Evolutionary conservation across 1,139 yeast species (phyloP).

Genomic region (Lodderomyces elongisporus): DNA sequence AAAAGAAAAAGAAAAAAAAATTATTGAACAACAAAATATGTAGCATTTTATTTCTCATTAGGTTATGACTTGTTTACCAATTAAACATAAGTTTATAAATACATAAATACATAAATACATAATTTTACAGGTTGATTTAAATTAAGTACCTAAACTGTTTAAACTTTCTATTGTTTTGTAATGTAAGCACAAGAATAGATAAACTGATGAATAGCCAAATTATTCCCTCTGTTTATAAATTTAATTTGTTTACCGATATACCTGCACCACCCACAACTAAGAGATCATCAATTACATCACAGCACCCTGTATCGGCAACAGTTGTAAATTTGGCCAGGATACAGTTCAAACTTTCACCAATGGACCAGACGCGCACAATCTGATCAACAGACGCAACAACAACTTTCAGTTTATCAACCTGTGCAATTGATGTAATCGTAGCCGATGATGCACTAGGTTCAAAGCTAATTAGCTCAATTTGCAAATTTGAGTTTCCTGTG

Average conservation of each 20-base stretch:
- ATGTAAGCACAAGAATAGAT: no score
- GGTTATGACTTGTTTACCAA: no score
- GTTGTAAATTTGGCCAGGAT: constrained; percentile 58
- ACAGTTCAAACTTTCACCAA: constrained; percentile 29
- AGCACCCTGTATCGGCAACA: constrained; percentile 85
- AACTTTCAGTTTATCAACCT: constrained; percentile 17
- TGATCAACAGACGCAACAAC: constrained; percentile 77
- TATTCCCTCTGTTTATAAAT: background rate
- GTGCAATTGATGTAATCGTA: constrained; percentile 66
- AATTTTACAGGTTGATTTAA: no score
- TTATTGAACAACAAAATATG: no score
- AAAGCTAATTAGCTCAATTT: constrained; percentile 22
- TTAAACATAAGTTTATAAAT: no score
- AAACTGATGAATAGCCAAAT: no score
- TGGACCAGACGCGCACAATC: constrained; percentile 60
- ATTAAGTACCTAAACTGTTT: no score
- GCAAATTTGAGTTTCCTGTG: constrained; percentile 11
- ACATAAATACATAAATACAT: no score
- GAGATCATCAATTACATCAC: constrained; percentile 34
- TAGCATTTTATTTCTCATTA: no score
- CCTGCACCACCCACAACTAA: constrained; percentile 70
- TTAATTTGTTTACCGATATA: constrained; percentile 16
- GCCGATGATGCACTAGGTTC: constrained; percentile 71
- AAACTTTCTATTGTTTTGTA: no score
- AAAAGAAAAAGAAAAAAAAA: no score